These are phyloP conservation scores for Ogataea ganodermae DNA, from an alignment of 805 yeast species.

Conservation along the genomic window DNA sequence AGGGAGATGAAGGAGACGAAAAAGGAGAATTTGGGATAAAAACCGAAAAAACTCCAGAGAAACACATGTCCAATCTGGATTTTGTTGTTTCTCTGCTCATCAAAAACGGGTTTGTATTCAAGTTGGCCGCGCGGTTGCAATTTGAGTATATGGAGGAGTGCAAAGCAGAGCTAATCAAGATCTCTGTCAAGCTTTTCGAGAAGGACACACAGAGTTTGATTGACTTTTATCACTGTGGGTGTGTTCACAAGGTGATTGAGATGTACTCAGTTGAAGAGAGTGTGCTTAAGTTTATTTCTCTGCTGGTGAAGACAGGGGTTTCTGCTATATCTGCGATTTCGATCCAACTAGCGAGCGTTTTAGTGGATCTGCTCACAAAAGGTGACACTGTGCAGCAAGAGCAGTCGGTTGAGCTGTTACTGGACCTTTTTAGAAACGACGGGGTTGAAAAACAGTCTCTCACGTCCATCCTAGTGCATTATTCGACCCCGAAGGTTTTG, in stretches of 20 bases:
- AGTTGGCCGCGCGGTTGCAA: slow-evolving; percentile 11
- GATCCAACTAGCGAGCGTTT: slow-evolving; percentile 9
- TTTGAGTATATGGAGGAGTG: slow-evolving; percentile 15
- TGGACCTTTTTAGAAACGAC: slow-evolving; percentile 18
- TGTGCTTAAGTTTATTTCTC: slow-evolving; percentile 9
- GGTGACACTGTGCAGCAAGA: slow-evolving; percentile 15
- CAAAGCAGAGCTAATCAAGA: slow-evolving; percentile 18
- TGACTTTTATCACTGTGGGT: slow-evolving; percentile 22
- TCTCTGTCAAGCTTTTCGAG: slow-evolving; percentile 17
- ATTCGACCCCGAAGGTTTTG: slow-evolving; percentile 11
- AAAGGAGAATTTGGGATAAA: neutral
- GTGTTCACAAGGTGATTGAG: slow-evolving; percentile 13
- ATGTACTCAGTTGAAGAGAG: slow-evolving; percentile 12
- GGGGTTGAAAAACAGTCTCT: slow-evolving; percentile 15
- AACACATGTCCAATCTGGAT: slow-evolving; percentile 1
- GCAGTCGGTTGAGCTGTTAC: slow-evolving; percentile 12
- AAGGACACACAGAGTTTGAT: slow-evolving; percentile 16
- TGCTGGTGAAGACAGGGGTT: slow-evolving; percentile 13
- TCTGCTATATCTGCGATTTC: slow-evolving; percentile 15
- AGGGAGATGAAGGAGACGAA: neutral
- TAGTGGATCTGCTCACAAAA: slow-evolving; percentile 9
- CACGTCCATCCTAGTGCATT: slow-evolving; percentile 11
- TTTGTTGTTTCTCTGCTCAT: slow-evolving; percentile 16
- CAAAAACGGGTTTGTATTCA: slow-evolving; percentile 14
- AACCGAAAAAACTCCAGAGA: neutral